Evolutionary conservation across 2,329 filamentous ascomycete species (phyloP), one percentile per base, ranked within the genome.

Genomic region (Fusarium beomiforme): DNA sequence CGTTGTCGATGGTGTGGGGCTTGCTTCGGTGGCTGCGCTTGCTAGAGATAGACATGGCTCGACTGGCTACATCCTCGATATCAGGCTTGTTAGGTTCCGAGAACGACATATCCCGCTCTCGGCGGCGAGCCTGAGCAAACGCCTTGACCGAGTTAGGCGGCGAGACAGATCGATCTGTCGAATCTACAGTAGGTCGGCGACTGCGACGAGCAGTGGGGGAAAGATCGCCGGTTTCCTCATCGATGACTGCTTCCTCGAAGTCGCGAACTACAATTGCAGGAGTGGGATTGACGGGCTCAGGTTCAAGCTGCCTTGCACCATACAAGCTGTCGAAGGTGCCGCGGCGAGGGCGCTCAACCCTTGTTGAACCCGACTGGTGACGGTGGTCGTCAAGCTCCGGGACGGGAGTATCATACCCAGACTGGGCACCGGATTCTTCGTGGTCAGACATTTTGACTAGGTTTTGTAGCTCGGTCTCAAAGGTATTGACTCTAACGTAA

Each of bases 81-180:
- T 86, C 83, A 21, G 78, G 77, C 60, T 78, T 79, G 64, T 79
- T 79, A 59, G 80, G 77, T 69, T 87, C 88, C 19, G 86, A 88
- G 69, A 86, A 83, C 24, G 86, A 90, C 78, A 86, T 79, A 65
- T 90, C 93, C 44, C 95, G 92, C 78, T 95, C 93, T 64, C 95
- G 91, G 64, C 94, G 93, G 54, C 94, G 92, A 59, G 93, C 93
- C 77, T 96, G 93, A 21, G 96, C 96, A 81, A 99, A 99, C 7
- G 96, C 96, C 80, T 98, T 97, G 55, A 99, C 94, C 0, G 96
- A 99, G 81, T 98, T 99, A 11, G 96, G 96, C 14, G 95, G 95
- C 9, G 96, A 98, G 4, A 89, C 84, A 2, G 93, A 94, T 59
- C 93, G 88, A 50, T 88, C 87, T 26, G 83, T 80, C 3, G 88